These are phyloP conservation scores for Solanum megistacrolobum DNA, from an alignment of 257 asterid species.

Conservation along the genomic window DNA sequence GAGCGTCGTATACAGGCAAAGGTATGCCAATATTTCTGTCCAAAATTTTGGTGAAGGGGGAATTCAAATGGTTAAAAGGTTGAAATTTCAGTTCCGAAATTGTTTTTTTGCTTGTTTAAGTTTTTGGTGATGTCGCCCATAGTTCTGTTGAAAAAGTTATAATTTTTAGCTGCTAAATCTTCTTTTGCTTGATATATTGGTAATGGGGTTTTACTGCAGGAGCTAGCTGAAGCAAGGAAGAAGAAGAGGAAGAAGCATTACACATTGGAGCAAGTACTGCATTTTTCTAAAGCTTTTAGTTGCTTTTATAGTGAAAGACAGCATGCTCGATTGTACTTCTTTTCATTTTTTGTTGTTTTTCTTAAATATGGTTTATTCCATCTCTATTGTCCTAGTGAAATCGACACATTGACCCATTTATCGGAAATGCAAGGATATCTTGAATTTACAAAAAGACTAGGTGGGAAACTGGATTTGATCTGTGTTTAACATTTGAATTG, in stretches of 20 bases:
- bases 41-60: background rate
- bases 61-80: background rate
- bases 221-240: conserved; percentile 74
- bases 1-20: conserved; percentile 53
- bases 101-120: background rate
- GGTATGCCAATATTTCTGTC: conserved; percentile 26
- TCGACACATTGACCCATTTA: background rate
- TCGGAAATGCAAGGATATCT: background rate
- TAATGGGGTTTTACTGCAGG: conserved; percentile 30
- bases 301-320: background rate
- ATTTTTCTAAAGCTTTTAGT: background rate
- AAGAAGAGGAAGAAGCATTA: conserved; percentile 89
- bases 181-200: background rate
- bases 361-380: background rate
- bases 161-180: background rate
- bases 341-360: background rate
- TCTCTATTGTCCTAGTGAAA: background rate
- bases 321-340: background rate
- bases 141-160: background rate
- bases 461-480: background rate
- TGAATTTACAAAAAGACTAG: background rate
- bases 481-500: background rate
- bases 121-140: background rate
- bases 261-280: conserved; percentile 63
- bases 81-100: background rate